Base-by-base conservation (phyloP, 2,329 filamentous ascomycete genomes). In the Colletotrichum lini region DNA sequence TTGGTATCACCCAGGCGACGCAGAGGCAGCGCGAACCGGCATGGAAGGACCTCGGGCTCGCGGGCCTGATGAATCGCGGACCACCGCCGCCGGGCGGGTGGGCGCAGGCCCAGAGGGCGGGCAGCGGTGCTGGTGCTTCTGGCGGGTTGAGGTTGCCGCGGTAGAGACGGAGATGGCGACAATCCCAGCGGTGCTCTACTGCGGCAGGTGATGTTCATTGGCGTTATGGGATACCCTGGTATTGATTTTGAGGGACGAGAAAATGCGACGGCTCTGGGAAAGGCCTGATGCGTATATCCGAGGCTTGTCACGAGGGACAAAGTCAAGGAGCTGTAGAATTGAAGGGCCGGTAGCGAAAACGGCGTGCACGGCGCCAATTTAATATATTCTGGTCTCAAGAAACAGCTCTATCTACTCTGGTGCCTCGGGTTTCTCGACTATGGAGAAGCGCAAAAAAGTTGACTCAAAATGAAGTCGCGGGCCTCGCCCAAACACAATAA, bases 1-100 rank as follows among this genome's bases (percentile, higher is more conserved):
- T 96, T 79, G 94, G 94, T 49, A 96, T 97, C 76, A 91, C 94
- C 80, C 89, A 93, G 75, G 94, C 94, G 12, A 95, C 93, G 18
- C 92, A 94, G 82, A 88, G 88, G 74, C 87, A 85, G 76, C 88
- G 87, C 76, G 93, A 95, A 82, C 87, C 92, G 1, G 91, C 90
- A 9, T 97, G 94, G 94, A 92, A 92, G 78, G 94, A 96, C 78
- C 82, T 96, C 8, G 92, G 93, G 0, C 84, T 96, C n/a, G 86
- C 86, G 7, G 89, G 90, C 69, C 83, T 96, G 77, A 91, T 95
- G 89, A 87, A 84, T 49, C 87, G 88, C 72, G 92, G 90, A 0
- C 89, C 91, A 4, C 59, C 45, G 6, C 45, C 59, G 15, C 30
- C 59, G 9, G 59, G 58, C 21, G 58, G 65, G 53, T 62, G 26